A percentile compares a stretch with the other conserved stretches of the same genome.
These are phyloP conservation scores for Stevia rebaudiana DNA, from an alignment of 140 eudicot genomes.

Conservation along the genomic window DNA sequence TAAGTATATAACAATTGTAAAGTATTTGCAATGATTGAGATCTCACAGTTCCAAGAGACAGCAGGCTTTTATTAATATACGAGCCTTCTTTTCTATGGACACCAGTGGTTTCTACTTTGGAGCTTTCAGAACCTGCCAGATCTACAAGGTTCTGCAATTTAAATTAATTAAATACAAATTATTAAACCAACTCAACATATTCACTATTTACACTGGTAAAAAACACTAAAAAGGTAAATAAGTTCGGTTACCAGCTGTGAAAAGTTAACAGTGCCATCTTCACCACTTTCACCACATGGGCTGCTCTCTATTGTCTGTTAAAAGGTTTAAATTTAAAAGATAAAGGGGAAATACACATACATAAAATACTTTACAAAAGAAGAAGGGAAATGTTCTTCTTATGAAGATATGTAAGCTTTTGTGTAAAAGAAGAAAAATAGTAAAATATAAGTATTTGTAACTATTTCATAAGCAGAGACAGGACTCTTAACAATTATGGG, in stretches of 20 bases:
- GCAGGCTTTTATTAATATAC: slow-evolving; percentile 85
- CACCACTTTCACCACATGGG: slow-evolving; percentile 72
- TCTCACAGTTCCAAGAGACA: slow-evolving; percentile 98
- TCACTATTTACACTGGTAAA: too few relatives aligned
- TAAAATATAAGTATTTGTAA: neutral
- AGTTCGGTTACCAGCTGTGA: slow-evolving; percentile 69
- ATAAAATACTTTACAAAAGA: neutral
- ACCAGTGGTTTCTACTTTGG: slow-evolving; percentile 31
- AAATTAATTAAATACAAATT: slow-evolving; percentile 9
- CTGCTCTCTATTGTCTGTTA: slow-evolving; percentile 92
- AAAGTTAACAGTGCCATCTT: slow-evolving; percentile 85
- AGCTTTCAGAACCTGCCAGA: slow-evolving; percentile 99
- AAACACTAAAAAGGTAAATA: too few relatives aligned
- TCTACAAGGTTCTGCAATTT: slow-evolving; percentile 90
- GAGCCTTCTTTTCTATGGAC: slow-evolving; percentile 91
- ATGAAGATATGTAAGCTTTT: neutral
- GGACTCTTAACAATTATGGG: neutral
- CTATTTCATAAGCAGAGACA: neutral
- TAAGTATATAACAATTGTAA: slow-evolving; percentile 14
- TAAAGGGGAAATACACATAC: neutral
- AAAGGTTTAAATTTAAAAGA: neutral
- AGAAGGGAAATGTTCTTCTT: neutral
- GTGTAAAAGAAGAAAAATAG: slow-evolving; percentile 5
- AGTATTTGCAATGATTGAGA: slow-evolving; percentile 37
- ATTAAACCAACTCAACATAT: neutral